phyloP scores from a whole-genome alignment of 179 eudicot species.

The Amaranthus tricolor region DNA sequence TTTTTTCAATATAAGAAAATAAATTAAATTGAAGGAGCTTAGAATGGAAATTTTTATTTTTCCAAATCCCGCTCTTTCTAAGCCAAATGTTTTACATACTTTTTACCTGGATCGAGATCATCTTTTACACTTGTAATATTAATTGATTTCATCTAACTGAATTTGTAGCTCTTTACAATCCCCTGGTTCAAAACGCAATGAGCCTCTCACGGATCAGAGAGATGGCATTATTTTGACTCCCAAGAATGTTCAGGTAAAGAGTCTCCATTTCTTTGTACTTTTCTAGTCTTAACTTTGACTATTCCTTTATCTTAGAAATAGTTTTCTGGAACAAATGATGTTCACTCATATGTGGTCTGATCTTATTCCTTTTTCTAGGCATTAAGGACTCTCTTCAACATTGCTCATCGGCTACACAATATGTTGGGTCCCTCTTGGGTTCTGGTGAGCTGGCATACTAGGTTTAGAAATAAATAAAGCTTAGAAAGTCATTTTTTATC shows the following conservation, averaged over 20 bases:
- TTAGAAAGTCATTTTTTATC: background rate
- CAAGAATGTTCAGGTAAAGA: constrained; percentile 87
- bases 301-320: background rate
- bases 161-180: constrained; percentile 60
- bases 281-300: background rate
- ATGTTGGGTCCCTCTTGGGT: constrained; percentile 98
- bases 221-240: constrained; percentile 81
- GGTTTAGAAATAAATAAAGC: constrained; percentile 9
- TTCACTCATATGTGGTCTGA: constrained; percentile 10
- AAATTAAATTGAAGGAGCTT: background rate
- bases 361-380: constrained; percentile 51
- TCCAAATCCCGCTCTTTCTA: background rate
- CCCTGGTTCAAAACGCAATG: constrained; percentile 74
- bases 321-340: background rate
- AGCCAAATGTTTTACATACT: background rate
- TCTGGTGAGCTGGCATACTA: constrained; percentile 55
- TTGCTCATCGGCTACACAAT: constrained; percentile 91
- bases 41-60: background rate
- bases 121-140: constrained; percentile 6
- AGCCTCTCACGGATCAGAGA: constrained; percentile 63
- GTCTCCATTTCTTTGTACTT: background rate
- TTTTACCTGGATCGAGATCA: constrained; percentile 1
- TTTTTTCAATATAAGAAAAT: background rate
- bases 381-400: constrained; percentile 96
- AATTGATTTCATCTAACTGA: constrained; percentile 21